Conservation (phyloP, 1,139 yeast genomes). For the Wickerhamomyces sp. region DNA sequence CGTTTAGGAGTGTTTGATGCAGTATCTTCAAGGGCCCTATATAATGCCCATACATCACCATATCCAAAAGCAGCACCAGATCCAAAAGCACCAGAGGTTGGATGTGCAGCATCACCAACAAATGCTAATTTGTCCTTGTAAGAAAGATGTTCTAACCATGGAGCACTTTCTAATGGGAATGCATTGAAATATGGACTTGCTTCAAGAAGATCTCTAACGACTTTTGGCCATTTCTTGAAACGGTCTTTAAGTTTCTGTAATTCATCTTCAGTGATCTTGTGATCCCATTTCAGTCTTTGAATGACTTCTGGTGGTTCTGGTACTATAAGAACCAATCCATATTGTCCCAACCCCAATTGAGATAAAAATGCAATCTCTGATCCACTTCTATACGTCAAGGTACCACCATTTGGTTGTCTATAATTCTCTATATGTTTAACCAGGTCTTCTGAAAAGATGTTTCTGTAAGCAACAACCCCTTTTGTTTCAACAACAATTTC, state of each 20-base stretch:
- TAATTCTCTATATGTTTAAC: neutral
- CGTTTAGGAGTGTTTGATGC: neutral
- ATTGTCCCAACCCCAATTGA: neutral
- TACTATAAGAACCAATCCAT: conserved; percentile 1
- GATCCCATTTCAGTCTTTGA: conserved; percentile 1
- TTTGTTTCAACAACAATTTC: conserved; percentile 8
- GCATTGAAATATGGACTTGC: conserved; percentile 1
- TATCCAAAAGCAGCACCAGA: conserved; percentile 4
- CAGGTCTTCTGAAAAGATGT: neutral
- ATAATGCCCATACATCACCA: conserved; percentile 4
- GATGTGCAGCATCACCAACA: conserved; percentile 7
- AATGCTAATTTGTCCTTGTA: neutral
- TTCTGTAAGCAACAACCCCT: conserved; percentile 10
- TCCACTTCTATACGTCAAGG: neutral
- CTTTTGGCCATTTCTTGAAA: neutral
- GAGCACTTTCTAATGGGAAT: conserved; percentile 3
- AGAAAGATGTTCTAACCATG: conserved; percentile 1
- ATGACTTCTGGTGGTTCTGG: neutral
- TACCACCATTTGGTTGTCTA: neutral
- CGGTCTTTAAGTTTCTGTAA: neutral
- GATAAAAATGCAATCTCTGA: neutral
- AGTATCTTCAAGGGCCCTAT: neutral
- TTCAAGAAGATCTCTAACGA: neutral
- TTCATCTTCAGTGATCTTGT: neutral
- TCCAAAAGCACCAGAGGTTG: conserved; percentile 5